Percentiles rank a stretch among this genome's conserved stretches.
phyloP scores from a whole-genome alignment of 2,329 filamentous ascomycete species.

The Trichoderma semiorbis region DNA sequence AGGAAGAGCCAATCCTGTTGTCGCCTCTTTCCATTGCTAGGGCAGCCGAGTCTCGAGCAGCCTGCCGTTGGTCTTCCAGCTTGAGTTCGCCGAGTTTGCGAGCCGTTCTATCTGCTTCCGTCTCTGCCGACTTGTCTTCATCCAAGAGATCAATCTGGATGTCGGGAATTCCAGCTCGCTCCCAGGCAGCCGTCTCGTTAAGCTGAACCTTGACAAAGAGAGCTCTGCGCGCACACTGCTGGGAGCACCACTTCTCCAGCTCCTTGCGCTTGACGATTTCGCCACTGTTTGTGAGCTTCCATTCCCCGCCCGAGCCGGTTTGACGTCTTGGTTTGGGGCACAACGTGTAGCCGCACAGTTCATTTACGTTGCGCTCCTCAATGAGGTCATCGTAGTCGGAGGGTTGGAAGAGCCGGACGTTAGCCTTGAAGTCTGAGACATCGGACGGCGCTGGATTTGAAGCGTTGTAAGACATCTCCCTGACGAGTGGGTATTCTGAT shows the following conservation, averaged over 20 bases:
- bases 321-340: slow-evolving; percentile 64
- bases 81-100: slow-evolving; percentile 41
- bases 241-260: slow-evolving; percentile 83
- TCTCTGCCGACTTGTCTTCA: slow-evolving; percentile 55
- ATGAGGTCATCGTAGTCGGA: slow-evolving; percentile 86
- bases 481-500: slow-evolving; percentile 52
- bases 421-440: slow-evolving; percentile 59
- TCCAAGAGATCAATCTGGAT: slow-evolving; percentile 62
- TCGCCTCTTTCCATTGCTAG: slow-evolving; percentile 51
- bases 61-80: slow-evolving; percentile 42
- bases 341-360: slow-evolving; percentile 77
- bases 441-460: slow-evolving; percentile 56
- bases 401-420: slow-evolving; percentile 74
- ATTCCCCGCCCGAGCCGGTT: slow-evolving; percentile 57
- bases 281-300: slow-evolving; percentile 58
- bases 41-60: slow-evolving; percentile 38
- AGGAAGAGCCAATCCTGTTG: slow-evolving; percentile 20
- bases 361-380: slow-evolving; percentile 81
- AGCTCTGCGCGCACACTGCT: slow-evolving; percentile 72
- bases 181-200: slow-evolving; percentile 79
- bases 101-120: slow-evolving; percentile 39
- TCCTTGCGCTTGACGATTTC: slow-evolving; percentile 68
- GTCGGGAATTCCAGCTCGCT: slow-evolving; percentile 59
- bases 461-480: slow-evolving; percentile 36
- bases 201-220: slow-evolving; percentile 88